Evolutionary conservation across 768 basidiomycete species (phyloP), one percentile per base, ranked within the genome.

Genomic region (Boletus rubroflammeus): DNA sequence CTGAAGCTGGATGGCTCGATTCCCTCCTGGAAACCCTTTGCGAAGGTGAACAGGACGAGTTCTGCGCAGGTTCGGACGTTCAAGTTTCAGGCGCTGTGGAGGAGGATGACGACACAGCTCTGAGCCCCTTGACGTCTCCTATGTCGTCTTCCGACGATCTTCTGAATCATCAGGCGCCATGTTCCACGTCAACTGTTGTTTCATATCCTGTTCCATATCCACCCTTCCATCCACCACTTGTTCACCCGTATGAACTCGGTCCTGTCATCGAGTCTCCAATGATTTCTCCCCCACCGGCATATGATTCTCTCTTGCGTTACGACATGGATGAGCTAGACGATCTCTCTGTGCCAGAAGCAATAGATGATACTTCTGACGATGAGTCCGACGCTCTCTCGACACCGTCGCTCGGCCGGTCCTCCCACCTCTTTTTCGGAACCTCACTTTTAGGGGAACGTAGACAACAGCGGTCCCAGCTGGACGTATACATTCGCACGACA

Each of bases 321-420:
- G 76, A 82, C 55, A 66, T 69, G 62, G 81, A 86, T 71, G 83
- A 87, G 71, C 63, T 81, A 59, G 86, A 86, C 62, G 85, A 86
- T 64, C 76, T 83, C 31, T 75, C 85, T 28, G 81, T 90, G 40
- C 88, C 87, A 41, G 89, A 90, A 64, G 83, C 87, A 39, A 87
- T 90, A 77, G 88, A 90, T 68, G 89, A 91, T 70, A 81, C 79
- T 35, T 91, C 89, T 42, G 90, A 91, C 73, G 89, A 91, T 73
- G 90, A 90, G 75, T 89, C 88, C 15, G 89, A 91, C 62, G 73
- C 80, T 5, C 80, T 77, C 10, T 78, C 80, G 10, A 84, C 86
- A 7, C 86, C 85, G 45, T 84, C 81, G 39, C 61, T 81, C 44
- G 76, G 78, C 60, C 76, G 77, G 58, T 86, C 86, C 39, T 79